Conservation (phyloP, 345 rosid genomes). For the Sisymbrium irio region DNA sequence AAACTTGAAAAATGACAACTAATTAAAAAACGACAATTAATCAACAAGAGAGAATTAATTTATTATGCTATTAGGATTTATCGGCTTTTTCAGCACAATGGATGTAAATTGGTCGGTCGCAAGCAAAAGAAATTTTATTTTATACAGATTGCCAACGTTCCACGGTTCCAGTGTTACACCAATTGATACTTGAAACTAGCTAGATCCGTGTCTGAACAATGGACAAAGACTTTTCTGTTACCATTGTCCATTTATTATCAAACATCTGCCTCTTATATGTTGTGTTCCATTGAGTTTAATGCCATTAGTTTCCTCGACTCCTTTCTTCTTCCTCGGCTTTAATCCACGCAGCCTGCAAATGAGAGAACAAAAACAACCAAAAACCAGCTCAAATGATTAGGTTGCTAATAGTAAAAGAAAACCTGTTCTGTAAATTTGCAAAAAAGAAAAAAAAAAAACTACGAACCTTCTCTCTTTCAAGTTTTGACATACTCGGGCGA, state of each 20-base stretch:
- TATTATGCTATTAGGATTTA: too few species aligned
- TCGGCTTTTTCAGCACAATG: background rate
- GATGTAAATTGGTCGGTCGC: background rate
- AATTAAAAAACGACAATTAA: too few species aligned
- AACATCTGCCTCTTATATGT: too few species aligned
- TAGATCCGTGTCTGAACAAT: background rate
- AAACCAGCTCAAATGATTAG: slow-evolving; percentile 1
- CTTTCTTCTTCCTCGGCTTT: slow-evolving; percentile 86
- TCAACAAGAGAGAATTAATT: too few species aligned
- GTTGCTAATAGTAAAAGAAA: background rate
- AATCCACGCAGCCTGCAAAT: slow-evolving; percentile 75
- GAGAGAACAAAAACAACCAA: background rate
- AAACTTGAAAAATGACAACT: too few species aligned
- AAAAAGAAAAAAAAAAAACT: background rate
- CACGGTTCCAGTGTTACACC: background rate
- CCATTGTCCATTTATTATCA: background rate
- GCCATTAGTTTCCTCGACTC: slow-evolving; percentile 33
- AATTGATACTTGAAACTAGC: slow-evolving; percentile 11
- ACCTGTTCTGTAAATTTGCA: background rate
- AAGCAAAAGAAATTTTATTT: background rate
- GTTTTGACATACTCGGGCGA: slow-evolving; percentile 65
- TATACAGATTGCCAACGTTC: background rate
- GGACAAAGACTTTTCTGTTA: background rate
- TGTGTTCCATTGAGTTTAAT: slow-evolving; percentile 4
- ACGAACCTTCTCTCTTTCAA: slow-evolving; percentile 81